phyloP scores from a whole-genome alignment of 495 filamentous ascomycete genomes.

The Daldinia decipiens region DNA sequence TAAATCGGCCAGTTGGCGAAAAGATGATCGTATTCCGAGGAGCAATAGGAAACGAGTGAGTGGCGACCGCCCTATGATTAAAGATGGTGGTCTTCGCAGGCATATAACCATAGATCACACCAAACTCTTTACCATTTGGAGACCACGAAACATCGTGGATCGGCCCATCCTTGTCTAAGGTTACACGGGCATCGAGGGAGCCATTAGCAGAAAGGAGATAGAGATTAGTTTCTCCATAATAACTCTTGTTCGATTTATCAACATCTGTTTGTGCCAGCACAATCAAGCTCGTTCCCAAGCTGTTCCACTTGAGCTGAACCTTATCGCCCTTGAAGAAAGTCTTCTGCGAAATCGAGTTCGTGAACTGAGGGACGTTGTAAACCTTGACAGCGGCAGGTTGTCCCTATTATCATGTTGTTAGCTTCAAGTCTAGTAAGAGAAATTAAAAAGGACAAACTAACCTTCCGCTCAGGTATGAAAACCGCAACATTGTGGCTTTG shows the following conservation, averaged over 20 bases:
- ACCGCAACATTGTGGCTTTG: constrained; percentile 90
- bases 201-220: constrained; percentile 94
- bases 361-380: constrained; percentile 89
- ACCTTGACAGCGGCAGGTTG: constrained; percentile 93
- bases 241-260: constrained; percentile 96
- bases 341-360: constrained; percentile 86
- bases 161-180: constrained; percentile 95
- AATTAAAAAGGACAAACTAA: constrained; percentile 48
- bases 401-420: constrained; percentile 64
- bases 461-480: constrained; percentile 95
- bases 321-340: constrained; percentile 99
- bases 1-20: constrained; percentile 92
- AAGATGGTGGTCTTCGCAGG: constrained; percentile 98
- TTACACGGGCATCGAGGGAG: constrained; percentile 88
- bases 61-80: constrained; percentile 82
- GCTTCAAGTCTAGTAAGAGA: constrained; percentile 4
- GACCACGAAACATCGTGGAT: constrained; percentile 99
- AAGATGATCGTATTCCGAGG: constrained; percentile 96
- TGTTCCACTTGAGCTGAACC: constrained; percentile 97
- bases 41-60: constrained; percentile 81
- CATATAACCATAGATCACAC: constrained; percentile 97
- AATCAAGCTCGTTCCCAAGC: constrained; percentile 85
- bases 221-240: constrained; percentile 97
- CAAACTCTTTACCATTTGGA: constrained; percentile 95
- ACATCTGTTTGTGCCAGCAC: constrained; percentile 98